Percentiles rank a stretch among this genome's conserved stretches.
Evolutionary conservation across 176 grass and related monocot genomes (phyloP).

Genomic region (Oryza australiensis): DNA sequence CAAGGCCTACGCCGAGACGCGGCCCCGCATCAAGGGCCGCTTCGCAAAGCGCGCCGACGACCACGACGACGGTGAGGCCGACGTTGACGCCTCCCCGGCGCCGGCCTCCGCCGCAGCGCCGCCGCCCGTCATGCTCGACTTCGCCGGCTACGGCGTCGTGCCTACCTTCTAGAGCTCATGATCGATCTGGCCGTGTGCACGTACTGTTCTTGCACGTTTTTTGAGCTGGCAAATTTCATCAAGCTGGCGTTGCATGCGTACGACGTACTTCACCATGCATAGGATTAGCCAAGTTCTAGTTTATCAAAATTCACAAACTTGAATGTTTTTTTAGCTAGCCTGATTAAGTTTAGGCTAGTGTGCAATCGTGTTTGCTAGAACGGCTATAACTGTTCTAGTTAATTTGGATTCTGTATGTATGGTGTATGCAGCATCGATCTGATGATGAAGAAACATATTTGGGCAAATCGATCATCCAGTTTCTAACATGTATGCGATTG

Average conservation of each 20-base stretch:
- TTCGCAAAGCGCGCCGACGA: slow-evolving; percentile 74
- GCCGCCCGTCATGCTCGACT: slow-evolving; percentile 43
- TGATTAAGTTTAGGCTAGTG: slow-evolving; percentile 8
- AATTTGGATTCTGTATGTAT: background rate
- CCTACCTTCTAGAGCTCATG: slow-evolving; percentile 40
- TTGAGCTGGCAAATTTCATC: background rate
- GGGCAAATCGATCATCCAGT: background rate
- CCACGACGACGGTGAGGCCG: background rate
- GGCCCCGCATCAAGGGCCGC: slow-evolving; percentile 79
- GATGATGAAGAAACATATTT: background rate
- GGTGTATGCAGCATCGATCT: background rate
- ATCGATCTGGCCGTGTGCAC: background rate
- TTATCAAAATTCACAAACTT: background rate
- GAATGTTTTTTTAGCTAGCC: slow-evolving; percentile 2
- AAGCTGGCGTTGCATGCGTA: background rate
- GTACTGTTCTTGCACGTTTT: background rate
- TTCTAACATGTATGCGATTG: background rate
- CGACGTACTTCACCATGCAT: background rate
- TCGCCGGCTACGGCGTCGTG: slow-evolving; percentile 62
- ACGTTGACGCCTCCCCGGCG: background rate
- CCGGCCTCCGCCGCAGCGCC: background rate
- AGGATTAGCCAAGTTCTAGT: slow-evolving; percentile 23
- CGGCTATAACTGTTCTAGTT: slow-evolving; percentile 26
- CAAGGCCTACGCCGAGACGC: slow-evolving; percentile 82
- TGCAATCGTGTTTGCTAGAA: slow-evolving; percentile 48